Percentiles rank a stretch among this genome's conserved stretches.
Conservation (phyloP, 208 protist species). For the Trypanosoma mega region DNA sequence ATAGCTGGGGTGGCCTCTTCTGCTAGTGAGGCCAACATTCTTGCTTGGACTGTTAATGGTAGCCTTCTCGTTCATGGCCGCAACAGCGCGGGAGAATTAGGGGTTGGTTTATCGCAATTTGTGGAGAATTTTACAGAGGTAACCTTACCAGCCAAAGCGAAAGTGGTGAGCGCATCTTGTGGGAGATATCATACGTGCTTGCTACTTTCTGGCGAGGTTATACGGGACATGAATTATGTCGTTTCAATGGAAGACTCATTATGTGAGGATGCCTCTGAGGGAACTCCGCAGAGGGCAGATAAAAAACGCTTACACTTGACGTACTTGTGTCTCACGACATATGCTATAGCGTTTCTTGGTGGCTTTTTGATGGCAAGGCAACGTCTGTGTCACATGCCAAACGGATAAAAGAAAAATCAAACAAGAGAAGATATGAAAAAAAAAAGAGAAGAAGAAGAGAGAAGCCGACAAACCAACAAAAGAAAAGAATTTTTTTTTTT, state of each 20-base stretch:
- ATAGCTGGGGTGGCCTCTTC: conserved; percentile 6
- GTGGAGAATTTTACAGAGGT: conserved; percentile 18
- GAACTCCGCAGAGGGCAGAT: background rate
- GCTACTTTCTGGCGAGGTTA: conserved; percentile 9
- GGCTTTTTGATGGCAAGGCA: no score
- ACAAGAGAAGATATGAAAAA: no score
- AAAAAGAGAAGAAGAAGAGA: no score
- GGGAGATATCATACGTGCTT: conserved; percentile 20
- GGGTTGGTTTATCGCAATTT: conserved; percentile 1
- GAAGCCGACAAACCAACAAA: no score
- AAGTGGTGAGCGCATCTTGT: conserved; percentile 22
- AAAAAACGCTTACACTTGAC: background rate
- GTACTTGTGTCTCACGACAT: background rate
- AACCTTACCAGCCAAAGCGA: conserved; percentile 10
- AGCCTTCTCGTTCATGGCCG: conserved; percentile 10
- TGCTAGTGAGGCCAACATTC: conserved; percentile 11
- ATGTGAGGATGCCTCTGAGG: background rate
- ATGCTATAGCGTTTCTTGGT: background rate
- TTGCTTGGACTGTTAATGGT: conserved; percentile 17
- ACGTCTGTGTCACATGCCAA: no score
- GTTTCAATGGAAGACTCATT: conserved; percentile 20
- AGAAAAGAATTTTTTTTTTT: no score
- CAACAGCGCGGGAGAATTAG: conserved; percentile 13
- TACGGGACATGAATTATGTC: conserved; percentile 11
- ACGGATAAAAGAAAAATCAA: no score